A percentile compares a stretch with the other conserved stretches of the same genome.
Evolutionary conservation across 2,329 filamentous ascomycete genomes (phyloP).

Genomic region (Penicillium italicum): DNA sequence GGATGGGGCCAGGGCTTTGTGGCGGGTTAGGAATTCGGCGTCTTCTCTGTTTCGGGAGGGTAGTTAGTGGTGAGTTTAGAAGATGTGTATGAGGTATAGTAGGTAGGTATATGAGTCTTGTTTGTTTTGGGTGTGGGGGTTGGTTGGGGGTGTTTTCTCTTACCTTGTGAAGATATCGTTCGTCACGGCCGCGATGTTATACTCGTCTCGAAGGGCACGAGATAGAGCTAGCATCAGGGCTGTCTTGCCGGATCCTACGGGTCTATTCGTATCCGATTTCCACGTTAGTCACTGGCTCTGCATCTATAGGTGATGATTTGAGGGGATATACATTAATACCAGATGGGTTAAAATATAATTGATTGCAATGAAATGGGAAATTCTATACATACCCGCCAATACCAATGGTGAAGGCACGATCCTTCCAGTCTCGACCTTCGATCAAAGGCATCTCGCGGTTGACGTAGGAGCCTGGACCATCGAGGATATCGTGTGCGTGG

Average conservation of each 20-base stretch:
- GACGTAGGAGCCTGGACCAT: slow-evolving; percentile 85
- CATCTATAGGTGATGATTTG: background rate
- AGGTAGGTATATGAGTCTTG: background rate
- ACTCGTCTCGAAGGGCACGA: slow-evolving; percentile 71
- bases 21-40: slow-evolving; percentile 89
- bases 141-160: background rate
- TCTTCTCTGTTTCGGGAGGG: slow-evolving; percentile 63
- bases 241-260: slow-evolving; percentile 95
- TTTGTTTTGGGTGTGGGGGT: background rate
- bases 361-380: background rate
- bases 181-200: slow-evolving; percentile 90
- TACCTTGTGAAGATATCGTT: slow-evolving; percentile 95
- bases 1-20: slow-evolving; percentile 74
- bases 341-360: background rate
- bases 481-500: slow-evolving; percentile 92
- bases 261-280: slow-evolving; percentile 50
- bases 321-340: background rate
- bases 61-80: background rate
- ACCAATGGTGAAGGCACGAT: slow-evolving; percentile 92
- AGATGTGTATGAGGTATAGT: background rate
- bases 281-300: background rate
- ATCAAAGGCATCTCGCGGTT: slow-evolving; percentile 91
- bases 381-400: slow-evolving; percentile 75
- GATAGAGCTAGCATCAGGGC: slow-evolving; percentile 94
- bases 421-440: slow-evolving; percentile 80